Percentiles rank a stretch among this genome's conserved stretches.
Conservation (phyloP, 208 protist genomes). For the Naegleria fowleri region DNA sequence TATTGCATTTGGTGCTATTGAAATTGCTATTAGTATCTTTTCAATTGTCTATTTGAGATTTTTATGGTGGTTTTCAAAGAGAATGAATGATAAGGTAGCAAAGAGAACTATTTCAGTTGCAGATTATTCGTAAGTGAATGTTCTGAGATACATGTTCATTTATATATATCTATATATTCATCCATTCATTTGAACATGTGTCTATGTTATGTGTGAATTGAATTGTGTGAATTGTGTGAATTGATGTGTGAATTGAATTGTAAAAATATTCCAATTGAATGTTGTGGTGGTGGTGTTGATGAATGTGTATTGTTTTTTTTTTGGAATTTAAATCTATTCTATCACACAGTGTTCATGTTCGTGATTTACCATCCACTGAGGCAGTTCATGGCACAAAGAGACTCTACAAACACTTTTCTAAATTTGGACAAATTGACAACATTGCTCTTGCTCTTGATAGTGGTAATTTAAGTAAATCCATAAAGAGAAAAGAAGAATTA, state of each 20-base stretch:
- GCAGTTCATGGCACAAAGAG: neutral
- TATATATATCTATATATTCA: too few relatives aligned
- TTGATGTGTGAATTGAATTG: too few relatives aligned
- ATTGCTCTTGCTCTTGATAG: neutral
- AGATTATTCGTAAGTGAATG: neutral
- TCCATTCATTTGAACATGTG: too few relatives aligned
- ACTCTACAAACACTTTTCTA: neutral
- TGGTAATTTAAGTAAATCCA: neutral
- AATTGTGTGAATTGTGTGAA: too few relatives aligned
- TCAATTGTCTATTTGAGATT: conserved; percentile 5
- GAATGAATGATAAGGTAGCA: neutral
- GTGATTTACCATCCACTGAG: neutral
- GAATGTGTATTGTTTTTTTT: too few relatives aligned
- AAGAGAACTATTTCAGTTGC: neutral
- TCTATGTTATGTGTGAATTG: too few relatives aligned
- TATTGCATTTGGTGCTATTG: neutral
- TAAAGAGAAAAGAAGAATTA: neutral
- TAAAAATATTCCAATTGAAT: too few relatives aligned
- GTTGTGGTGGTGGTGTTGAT: too few relatives aligned
- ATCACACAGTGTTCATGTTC: conserved; percentile 19
- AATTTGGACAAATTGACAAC: neutral
- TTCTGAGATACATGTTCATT: too few relatives aligned
- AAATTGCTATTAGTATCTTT: neutral
- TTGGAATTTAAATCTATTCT: too few relatives aligned
- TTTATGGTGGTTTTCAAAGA: neutral